These are phyloP conservation scores for Jatropha curcas DNA, from an alignment of 345 rosid genomes.

Conservation along the genomic window DNA sequence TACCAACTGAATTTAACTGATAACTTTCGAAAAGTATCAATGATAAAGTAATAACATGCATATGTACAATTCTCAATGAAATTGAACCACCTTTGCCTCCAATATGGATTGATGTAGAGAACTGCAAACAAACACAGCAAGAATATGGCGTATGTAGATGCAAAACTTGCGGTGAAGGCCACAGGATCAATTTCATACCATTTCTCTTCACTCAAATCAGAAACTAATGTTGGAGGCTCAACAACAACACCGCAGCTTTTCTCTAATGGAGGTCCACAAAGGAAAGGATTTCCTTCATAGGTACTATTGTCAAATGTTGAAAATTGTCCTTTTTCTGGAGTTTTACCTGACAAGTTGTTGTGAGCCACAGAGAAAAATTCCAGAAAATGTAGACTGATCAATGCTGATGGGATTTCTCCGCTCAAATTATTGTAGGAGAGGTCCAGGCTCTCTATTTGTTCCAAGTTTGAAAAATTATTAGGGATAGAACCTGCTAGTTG, in stretches of 20 bases:
- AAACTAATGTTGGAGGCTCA: neutral
- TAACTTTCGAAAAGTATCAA: neutral
- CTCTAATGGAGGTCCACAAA: neutral
- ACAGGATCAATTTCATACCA: neutral
- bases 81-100: neutral
- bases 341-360: slow-evolving; percentile 2
- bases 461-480: neutral
- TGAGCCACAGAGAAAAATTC: neutral
- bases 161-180: neutral
- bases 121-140: neutral
- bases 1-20: neutral
- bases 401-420: neutral
- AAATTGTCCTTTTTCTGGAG: neutral
- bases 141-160: neutral
- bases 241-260: neutral
- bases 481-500: neutral
- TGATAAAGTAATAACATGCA: neutral
- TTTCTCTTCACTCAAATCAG: neutral
- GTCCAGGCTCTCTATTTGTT: neutral
- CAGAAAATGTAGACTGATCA: neutral
- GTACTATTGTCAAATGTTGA: neutral
- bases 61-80: neutral
- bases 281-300: slow-evolving; percentile 4
- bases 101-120: neutral
- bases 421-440: neutral